Evolutionary conservation across 768 basidiomycete species (phyloP), one percentile per base, ranked within the genome.

Genomic region (Leccinum longicurvipes): DNA sequence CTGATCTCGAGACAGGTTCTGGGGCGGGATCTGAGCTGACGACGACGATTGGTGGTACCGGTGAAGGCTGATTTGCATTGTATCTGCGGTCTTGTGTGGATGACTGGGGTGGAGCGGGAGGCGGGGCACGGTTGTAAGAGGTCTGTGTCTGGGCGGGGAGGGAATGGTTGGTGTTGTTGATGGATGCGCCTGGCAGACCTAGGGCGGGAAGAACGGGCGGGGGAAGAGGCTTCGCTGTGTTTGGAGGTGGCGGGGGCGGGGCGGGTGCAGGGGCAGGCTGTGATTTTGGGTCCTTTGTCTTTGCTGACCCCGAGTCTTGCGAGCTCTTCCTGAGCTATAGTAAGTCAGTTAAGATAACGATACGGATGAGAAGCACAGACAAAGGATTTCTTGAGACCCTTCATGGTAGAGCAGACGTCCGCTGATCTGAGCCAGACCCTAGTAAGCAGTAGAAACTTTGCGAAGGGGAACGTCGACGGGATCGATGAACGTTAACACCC

Each of bases 31-130:
- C 91, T 29, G 89, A 76, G 71, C 85, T 90, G 58, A 93, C 91
- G 63, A 93, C 89, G 54, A 93, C 90, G 70, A 93, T 91, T 56
- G 91, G 87, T 54, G 91, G 91, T 10, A 86, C 79, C 21, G 84
- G 75, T 3, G 81, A 74, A 31, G 78, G 71, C 63, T 75, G 73
- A 44, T 60, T 67, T 32, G 68, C 51, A 15, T 49, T 59, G 58
- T 83, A 79, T 73, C 87, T 82, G 61, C 86, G 86, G 72, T 89
- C 89, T 47, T 82, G 72, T 32, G 73, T 71, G 47, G 74, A 65
- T 34, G 76, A 70, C 31, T 62, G 64, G 42, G 73, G 64, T 19
- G 76, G 72, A 9, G 75, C 69, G 24, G 78, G 72, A 27, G 77
- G 74, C 21, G 75, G 71, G 49, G 77, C 77, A 52, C 77, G 78